A percentile compares a stretch with the other conserved stretches of the same genome.
These are phyloP conservation scores for Gymnopus androsaceus DNA, from an alignment of 1,284 basidiomycete species.

Conservation along the genomic window DNA sequence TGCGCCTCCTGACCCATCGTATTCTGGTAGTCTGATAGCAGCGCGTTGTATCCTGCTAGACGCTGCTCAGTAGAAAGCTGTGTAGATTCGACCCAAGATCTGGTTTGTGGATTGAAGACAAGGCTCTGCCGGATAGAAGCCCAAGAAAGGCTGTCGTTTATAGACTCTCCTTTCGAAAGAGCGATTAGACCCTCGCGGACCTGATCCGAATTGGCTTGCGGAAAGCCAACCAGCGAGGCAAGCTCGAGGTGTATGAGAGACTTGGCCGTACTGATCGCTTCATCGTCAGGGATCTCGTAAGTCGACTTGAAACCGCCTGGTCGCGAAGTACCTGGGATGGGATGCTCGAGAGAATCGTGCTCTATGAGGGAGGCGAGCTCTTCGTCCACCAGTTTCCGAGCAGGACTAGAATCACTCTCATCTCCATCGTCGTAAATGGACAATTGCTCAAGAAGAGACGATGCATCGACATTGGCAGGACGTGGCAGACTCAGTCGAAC, in stretches of 20 bases:
- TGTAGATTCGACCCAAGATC: conserved; percentile 70
- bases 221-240: conserved; percentile 79
- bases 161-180: conserved; percentile 59
- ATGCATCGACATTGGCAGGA: conserved; percentile 81
- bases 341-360: conserved; percentile 89
- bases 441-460: conserved; percentile 62
- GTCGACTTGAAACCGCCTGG: conserved; percentile 74
- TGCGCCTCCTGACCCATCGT: conserved; percentile 82
- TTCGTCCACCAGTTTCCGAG: conserved; percentile 69
- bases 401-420: conserved; percentile 50
- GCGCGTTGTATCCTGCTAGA: conserved; percentile 61
- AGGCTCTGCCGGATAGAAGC: conserved; percentile 59
- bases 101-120: conserved; percentile 59
- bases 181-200: conserved; percentile 73
- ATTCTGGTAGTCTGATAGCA: conserved; percentile 69
- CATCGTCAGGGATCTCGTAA: conserved; percentile 81
- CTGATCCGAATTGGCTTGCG: conserved; percentile 78
- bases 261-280: conserved; percentile 74
- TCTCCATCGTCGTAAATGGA: conserved; percentile 54
- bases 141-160: conserved; percentile 69
- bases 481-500: conserved; percentile 88
- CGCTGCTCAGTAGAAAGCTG: conserved; percentile 61
- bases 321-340: conserved; percentile 85
- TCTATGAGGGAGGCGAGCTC: conserved; percentile 83
- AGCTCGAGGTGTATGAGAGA: conserved; percentile 80